Evolutionary conservation across 805 yeast species (phyloP).

Genomic region (Candida nanaspora): DNA sequence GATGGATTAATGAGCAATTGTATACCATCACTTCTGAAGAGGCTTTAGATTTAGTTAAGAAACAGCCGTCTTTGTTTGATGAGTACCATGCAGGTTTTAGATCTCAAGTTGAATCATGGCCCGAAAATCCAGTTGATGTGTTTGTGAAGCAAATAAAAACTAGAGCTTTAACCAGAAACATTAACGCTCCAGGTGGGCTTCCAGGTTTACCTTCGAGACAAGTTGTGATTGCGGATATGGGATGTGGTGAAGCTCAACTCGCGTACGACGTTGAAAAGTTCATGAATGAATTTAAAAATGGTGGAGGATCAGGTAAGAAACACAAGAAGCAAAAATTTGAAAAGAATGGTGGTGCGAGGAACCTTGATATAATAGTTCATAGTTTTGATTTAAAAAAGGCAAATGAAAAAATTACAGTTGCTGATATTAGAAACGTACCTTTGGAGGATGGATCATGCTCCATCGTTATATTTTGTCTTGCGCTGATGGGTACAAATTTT

Average conservation of each 20-base stretch:
- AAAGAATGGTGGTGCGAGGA: constrained; percentile 19
- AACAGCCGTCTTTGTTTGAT: constrained; percentile 84
- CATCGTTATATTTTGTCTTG: constrained; percentile 87
- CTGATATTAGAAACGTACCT: constrained; percentile 90
- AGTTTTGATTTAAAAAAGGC: constrained; percentile 87
- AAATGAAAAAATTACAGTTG: constrained; percentile 91
- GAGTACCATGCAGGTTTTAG: constrained; percentile 95
- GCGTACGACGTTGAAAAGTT: constrained; percentile 57
- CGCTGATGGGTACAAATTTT: constrained; percentile 96
- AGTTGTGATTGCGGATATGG: constrained; percentile 94
- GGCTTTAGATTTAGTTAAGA: constrained; percentile 64
- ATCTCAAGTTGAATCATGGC: constrained; percentile 95
- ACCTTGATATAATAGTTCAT: constrained; percentile 57
- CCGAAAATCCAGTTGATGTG: constrained; percentile 95
- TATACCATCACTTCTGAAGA: constrained; percentile 77
- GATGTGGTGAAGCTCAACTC: constrained; percentile 95
- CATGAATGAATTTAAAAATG: constrained; percentile 29
- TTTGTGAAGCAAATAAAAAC: constrained; percentile 65
- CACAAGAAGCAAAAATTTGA: background rate
- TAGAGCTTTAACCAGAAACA: constrained; percentile 49
- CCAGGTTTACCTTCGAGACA: constrained; percentile 60
- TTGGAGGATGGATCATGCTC: constrained; percentile 71
- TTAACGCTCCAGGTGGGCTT: constrained; percentile 93
- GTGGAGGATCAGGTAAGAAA: constrained; percentile 6
- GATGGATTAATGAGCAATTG: constrained; percentile 98